Base-by-base conservation (phyloP, 2,329 filamentous ascomycete genomes). In the Ceratocystis eucalypticola region DNA sequence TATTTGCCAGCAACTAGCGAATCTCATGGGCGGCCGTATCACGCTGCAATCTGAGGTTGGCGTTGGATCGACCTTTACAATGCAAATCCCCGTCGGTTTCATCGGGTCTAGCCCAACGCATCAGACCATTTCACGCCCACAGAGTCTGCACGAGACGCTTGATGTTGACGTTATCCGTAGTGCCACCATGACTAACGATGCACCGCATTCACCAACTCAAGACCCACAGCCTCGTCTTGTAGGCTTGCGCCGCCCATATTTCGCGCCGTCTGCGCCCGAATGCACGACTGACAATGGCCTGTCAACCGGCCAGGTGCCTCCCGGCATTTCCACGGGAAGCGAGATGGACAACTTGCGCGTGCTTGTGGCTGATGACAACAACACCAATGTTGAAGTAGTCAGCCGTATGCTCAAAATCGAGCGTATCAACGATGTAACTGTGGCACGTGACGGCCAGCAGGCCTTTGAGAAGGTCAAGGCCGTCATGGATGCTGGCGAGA, bases 1-100 rank as follows among this genome's bases (percentile, higher is more conserved):
- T 72, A 96, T 96, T 71, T 96, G 91, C 75, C 87, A 89, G 22
- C 92, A 96, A 74, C 78, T 96, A 46, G 89, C 91, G 2, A 84
- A 80, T 17, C 77, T 96, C 17, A 96, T 96, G 90, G 86, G 86
- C 62, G 92, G 92, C 8, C 83, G 78, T 0, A 89, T 96, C 63
- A 79, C 79, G 2, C 77, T 96, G 45, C 82, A 80, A 69, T 96
- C 90, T 72, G 83, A 84, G 5, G 78, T 88, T 17, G 88, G 87
- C 0, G 80, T 85, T 10, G 91, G 92, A 15, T 91, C 89, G 50
- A 88, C 84, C 0, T 96, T 96, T 71, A 92, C 80, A 0, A 86
- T 96, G 82, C 82, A 83, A 28, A 90, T 96, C 37, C 92, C 92
- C 2, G 78, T 96, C 30, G 87, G 85, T 73, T 90, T 89, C 71